Conservation (phyloP, 1,284 basidiomycete genomes). For the Trichosporon ovoides region DNA sequence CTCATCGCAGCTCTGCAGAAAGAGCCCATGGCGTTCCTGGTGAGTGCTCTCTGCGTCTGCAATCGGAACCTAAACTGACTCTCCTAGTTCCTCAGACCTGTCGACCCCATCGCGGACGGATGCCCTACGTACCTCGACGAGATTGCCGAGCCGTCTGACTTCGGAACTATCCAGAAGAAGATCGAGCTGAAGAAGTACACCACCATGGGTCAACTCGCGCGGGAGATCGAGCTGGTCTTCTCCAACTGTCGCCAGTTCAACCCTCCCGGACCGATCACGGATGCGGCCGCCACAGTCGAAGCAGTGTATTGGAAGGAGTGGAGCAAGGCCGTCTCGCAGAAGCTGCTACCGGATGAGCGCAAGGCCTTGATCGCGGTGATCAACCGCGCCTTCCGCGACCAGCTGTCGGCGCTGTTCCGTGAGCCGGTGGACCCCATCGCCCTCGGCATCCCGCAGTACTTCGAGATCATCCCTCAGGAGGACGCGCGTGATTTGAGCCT, state of each 20-base stretch:
- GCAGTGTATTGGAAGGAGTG: slow-evolving; percentile 78
- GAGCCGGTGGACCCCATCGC: slow-evolving; percentile 56
- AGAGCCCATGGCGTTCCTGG: slow-evolving; percentile 63
- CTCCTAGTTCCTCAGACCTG: slow-evolving; percentile 65
- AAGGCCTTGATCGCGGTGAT: slow-evolving; percentile 68
- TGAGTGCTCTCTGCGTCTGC: slow-evolving; percentile 17
- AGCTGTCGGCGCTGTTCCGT: slow-evolving; percentile 70
- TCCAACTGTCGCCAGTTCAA: slow-evolving; percentile 85
- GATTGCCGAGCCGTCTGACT: slow-evolving; percentile 91
- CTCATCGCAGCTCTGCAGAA: slow-evolving; percentile 63
- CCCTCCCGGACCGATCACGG: slow-evolving; percentile 61
- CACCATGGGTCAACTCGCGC: slow-evolving; percentile 73
- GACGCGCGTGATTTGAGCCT: slow-evolving; percentile 81
- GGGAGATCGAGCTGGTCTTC: slow-evolving; percentile 79
- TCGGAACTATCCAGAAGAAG: slow-evolving; percentile 74
- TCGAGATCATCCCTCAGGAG: slow-evolving; percentile 49
- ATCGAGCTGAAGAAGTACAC: slow-evolving; percentile 60
- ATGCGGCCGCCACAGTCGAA: slow-evolving; percentile 67
- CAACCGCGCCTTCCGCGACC: slow-evolving; percentile 65
- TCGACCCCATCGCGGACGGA: slow-evolving; percentile 74
- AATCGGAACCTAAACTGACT: slow-evolving; percentile 7
- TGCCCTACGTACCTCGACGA: slow-evolving; percentile 94
- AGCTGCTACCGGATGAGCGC: slow-evolving; percentile 74
- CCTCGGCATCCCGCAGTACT: slow-evolving; percentile 41
- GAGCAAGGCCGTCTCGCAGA: slow-evolving; percentile 68